phyloP scores from a whole-genome alignment of 1,139 yeast genomes.

The Trichomonascaceae sp. region DNA sequence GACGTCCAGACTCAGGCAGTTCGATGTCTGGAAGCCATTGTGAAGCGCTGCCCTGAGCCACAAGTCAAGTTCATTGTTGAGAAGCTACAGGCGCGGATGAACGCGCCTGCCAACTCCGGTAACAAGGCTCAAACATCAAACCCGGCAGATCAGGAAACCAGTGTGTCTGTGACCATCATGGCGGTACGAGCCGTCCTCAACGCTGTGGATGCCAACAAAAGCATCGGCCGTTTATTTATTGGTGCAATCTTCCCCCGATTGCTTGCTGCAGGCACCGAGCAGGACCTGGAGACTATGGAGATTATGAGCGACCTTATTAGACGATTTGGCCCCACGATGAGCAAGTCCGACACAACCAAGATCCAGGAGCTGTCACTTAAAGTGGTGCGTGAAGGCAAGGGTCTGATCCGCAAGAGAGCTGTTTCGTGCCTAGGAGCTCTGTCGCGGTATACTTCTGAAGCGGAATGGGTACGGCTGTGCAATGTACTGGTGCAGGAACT shows the following conservation, averaged over 20 bases:
- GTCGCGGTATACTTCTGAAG: constrained; percentile 25
- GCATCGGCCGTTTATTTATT: constrained; percentile 25
- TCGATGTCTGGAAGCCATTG: constrained; percentile 34
- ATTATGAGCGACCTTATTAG: constrained; percentile 46
- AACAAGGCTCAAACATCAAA: constrained; percentile 6
- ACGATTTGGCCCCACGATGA: constrained; percentile 39
- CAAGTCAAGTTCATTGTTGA: constrained; percentile 13
- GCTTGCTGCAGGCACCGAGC: constrained; percentile 16
- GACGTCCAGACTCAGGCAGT: constrained; percentile 76
- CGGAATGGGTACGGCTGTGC: constrained; percentile 19
- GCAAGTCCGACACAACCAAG: constrained; percentile 28
- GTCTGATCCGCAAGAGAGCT: constrained; percentile 28
- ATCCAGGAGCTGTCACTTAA: constrained; percentile 21
- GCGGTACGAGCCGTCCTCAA: constrained; percentile 52
- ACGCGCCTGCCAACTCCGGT: too few species aligned
- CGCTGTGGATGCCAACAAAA: constrained; percentile 20
- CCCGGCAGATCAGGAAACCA: constrained; percentile 4
- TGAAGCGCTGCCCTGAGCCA: constrained; percentile 13
- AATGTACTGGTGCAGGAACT: too few species aligned
- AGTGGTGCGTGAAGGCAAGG: constrained; percentile 15
- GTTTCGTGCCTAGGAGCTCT: constrained; percentile 42
- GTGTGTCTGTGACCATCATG: constrained; percentile 46
- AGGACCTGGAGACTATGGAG: constrained; percentile 50
- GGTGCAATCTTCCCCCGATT: constrained; percentile 23
- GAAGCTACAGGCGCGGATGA: constrained; percentile 5